Evolutionary conservation across 345 rosid species (phyloP).

Genomic region (Nephelium lappaceum): DNA sequence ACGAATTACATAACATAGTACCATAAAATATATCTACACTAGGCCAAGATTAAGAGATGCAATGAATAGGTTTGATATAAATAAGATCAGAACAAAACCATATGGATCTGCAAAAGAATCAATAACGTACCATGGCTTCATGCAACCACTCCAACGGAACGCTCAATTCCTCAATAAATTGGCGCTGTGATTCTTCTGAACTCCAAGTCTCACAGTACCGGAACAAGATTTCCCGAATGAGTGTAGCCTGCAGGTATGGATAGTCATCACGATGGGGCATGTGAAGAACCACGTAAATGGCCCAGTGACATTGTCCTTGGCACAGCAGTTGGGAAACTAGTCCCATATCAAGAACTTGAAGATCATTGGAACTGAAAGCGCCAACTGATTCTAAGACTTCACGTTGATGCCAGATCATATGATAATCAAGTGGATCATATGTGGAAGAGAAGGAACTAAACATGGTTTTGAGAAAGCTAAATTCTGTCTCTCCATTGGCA

Average conservation of each 20-base stretch:
- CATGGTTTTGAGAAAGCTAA: slow-evolving; percentile 73
- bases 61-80: slow-evolving; percentile 13
- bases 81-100: slow-evolving; percentile 20
- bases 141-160: slow-evolving; percentile 87
- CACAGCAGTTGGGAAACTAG: slow-evolving; percentile 83
- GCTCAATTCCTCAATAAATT: slow-evolving; percentile 74
- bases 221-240: slow-evolving; percentile 85
- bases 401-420: slow-evolving; percentile 98
- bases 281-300: slow-evolving; percentile 90
- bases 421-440: slow-evolving; percentile 93
- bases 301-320: slow-evolving; percentile 89
- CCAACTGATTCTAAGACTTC: slow-evolving; percentile 81
- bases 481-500: slow-evolving; percentile 61
- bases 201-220: slow-evolving; percentile 91
- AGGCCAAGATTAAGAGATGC: background rate
- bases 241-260: slow-evolving; percentile 74
- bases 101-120: slow-evolving; percentile 8
- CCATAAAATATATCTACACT: slow-evolving; percentile 6
- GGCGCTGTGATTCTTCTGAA: slow-evolving; percentile 68
- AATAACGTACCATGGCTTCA: slow-evolving; percentile 80
- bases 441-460: slow-evolving; percentile 89
- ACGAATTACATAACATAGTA: background rate
- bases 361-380: slow-evolving; percentile 75
- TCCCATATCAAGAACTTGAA: slow-evolving; percentile 93
- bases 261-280: slow-evolving; percentile 69